Evolutionary conservation across 1,284 basidiomycete genomes (phyloP).

Genomic region (Testicularia cyperi): DNA sequence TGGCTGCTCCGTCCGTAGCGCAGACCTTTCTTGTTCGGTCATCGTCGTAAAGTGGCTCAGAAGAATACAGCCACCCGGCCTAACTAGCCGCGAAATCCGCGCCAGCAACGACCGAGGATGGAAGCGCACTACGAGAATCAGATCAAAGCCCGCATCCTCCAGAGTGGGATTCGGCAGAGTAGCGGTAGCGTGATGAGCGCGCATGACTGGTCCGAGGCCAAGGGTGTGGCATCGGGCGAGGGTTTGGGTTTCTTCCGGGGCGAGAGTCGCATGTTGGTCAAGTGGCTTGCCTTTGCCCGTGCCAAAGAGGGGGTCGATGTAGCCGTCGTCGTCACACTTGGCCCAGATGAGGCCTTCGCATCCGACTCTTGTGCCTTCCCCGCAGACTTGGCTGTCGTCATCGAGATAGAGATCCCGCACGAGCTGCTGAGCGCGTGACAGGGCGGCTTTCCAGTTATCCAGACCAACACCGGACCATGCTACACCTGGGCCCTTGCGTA

Average conservation of each 20-base stretch:
- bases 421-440: constrained; percentile 14
- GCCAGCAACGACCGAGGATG: constrained; percentile 16
- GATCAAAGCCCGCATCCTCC: constrained; percentile 3
- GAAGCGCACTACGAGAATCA: constrained; percentile 29
- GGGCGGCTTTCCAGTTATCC: constrained; percentile 36
- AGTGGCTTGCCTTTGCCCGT: constrained; percentile 23
- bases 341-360: constrained; percentile 30
- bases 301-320: constrained; percentile 16
- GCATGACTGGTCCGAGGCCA: background rate
- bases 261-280: background rate
- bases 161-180: background rate
- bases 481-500: background rate
- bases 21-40: constrained; percentile 4
- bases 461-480: constrained; percentile 24
- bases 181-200: background rate
- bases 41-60: constrained; percentile 31
- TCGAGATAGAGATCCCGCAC: constrained; percentile 20
- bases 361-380: background rate
- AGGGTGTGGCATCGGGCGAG: background rate
- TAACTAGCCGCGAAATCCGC: constrained; percentile 7
- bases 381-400: background rate
- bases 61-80: constrained; percentile 12
- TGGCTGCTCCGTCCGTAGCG: background rate
- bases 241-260: background rate
- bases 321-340: constrained; percentile 14